Evolutionary conservation across 495 filamentous ascomycete species (phyloP).

Genomic region (Podospora tetraspora): DNA sequence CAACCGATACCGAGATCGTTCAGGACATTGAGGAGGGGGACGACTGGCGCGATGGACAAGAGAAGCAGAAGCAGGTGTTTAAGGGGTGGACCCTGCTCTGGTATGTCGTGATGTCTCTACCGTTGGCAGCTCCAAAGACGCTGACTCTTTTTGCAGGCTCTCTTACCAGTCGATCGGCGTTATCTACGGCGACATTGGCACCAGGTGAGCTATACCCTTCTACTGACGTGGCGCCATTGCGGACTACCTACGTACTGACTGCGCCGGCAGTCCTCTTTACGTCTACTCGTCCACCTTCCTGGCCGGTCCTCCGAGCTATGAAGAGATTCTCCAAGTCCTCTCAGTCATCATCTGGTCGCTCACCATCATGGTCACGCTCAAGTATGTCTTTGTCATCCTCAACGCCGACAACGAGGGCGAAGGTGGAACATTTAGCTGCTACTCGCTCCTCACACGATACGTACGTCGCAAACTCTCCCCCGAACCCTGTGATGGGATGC

Average conservation of each 20-base stretch:
- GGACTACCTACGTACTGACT: background rate
- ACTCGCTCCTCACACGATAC: constrained; percentile 65
- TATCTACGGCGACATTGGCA: constrained; percentile 76
- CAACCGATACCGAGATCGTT: constrained; percentile 16
- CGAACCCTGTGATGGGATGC: background rate
- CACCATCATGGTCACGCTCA: constrained; percentile 67
- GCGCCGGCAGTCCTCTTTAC: constrained; percentile 50
- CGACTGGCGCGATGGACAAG: constrained; percentile 33
- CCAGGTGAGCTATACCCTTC: constrained; percentile 33
- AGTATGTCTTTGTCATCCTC: constrained; percentile 66
- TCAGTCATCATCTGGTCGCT: constrained; percentile 72
- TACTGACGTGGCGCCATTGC: background rate
- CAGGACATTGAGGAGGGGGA: constrained; percentile 37
- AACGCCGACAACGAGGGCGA: constrained; percentile 71
- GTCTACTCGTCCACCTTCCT: constrained; percentile 67
- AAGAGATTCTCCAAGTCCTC: constrained; percentile 61
- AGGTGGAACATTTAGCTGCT: constrained; percentile 69
- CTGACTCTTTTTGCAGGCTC: constrained; percentile 29
- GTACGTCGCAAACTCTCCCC: constrained; percentile 36
- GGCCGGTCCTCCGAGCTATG: constrained; percentile 44
- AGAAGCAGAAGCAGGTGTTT: constrained; percentile 41
- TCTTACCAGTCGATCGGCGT: constrained; percentile 66
- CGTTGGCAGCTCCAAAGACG: too few species aligned
- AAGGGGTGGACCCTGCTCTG: constrained; percentile 40
- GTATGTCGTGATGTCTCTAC: constrained; percentile 12